Base-by-base conservation (phyloP, 805 yeast genomes). In the Lachancea waltii region DNA sequence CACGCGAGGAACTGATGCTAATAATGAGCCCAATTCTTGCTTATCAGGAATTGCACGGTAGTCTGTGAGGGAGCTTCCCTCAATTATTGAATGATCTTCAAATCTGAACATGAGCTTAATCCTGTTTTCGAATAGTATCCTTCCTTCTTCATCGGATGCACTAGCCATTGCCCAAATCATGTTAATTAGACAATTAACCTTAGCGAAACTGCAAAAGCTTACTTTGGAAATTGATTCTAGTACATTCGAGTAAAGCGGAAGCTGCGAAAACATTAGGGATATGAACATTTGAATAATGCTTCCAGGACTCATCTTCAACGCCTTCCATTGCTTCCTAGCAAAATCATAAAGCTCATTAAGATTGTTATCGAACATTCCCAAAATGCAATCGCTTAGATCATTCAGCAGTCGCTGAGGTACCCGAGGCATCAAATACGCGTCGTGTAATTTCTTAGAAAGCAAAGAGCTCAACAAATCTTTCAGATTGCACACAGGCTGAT, bases 11-110 rank as follows among this genome's bases (percentile, higher is more conserved):
- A 81, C 74, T 7, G 48, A 45, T 0, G 51, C 35, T 4, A 50
- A 42, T 69, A 74, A 68, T 3, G 63, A 45, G 2, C 45, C 47
- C 80, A 84, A 75, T 1, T 62, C 61, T 7, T 69, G 68, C 2
- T 66, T 70, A 0, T 75, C 70, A 1, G 68, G 52, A 0, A 70
- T 51, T 3, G 74, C 59, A 35, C 69, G 70, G 22, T 63, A 63
- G 35, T 77, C 75, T 11, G 71, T 45, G 7, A 68, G 40, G 1
- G 64, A 30, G 7, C 11, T 10, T 0, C 30, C 53, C 1, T 30
- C 41, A 13, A 37, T 41, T 3, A 30, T 39, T 0, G 46, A 17
- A 11, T 15, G n/a, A 9, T 22, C 37, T 5, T 26, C 8, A 4
- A 19, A 11, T 7, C 13, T 15, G 3, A 37, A 18, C 2, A 23